Percentiles rank a stretch among this genome's conserved stretches.
phyloP scores from a whole-genome alignment of 2,329 filamentous ascomycete species.

The Diaporthe australafricana region DNA sequence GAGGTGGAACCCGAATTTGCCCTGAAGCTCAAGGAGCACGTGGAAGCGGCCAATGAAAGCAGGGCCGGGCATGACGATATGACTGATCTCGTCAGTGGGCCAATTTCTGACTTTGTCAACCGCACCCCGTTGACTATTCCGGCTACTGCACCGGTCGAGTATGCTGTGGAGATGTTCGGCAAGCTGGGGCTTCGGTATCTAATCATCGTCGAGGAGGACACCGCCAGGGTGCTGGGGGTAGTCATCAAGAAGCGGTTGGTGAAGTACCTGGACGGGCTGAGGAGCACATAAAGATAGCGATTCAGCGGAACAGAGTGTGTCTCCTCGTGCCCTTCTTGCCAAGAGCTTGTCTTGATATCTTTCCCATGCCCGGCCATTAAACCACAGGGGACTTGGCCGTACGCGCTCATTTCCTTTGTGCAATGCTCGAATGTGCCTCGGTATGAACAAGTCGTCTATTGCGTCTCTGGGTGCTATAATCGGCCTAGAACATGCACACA shows the following conservation, averaged over 20 bases:
- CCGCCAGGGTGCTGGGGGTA: slow-evolving; percentile 61
- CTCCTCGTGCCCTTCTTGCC: background rate
- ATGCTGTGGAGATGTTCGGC: slow-evolving; percentile 69
- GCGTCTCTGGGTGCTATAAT: background rate
- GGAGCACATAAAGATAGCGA: background rate
- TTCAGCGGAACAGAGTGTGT: background rate
- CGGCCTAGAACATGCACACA: slow-evolving; percentile 39
- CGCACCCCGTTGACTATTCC: slow-evolving; percentile 63
- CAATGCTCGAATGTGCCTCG: background rate
- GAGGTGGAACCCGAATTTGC: slow-evolving; percentile 65
- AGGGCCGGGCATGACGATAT: slow-evolving; percentile 39
- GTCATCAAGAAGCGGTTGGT: slow-evolving; percentile 70
- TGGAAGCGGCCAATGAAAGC: slow-evolving; percentile 35
- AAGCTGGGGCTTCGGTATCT: slow-evolving; percentile 67
- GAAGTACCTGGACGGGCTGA: slow-evolving; percentile 57
- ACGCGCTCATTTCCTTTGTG: background rate
- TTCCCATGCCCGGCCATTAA: background rate
- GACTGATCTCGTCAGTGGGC: slow-evolving; percentile 47
- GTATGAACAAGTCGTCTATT: slow-evolving; percentile 23
- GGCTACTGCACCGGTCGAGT: slow-evolving; percentile 66
- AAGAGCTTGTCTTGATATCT: background rate
- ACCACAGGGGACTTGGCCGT: background rate
- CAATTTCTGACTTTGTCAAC: slow-evolving; percentile 62
- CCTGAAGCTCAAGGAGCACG: slow-evolving; percentile 46
- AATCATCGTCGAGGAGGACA: slow-evolving; percentile 64